Evolutionary conservation across 2,329 filamentous ascomycete species (phyloP).

Genomic region (Beauveria sp.): DNA sequence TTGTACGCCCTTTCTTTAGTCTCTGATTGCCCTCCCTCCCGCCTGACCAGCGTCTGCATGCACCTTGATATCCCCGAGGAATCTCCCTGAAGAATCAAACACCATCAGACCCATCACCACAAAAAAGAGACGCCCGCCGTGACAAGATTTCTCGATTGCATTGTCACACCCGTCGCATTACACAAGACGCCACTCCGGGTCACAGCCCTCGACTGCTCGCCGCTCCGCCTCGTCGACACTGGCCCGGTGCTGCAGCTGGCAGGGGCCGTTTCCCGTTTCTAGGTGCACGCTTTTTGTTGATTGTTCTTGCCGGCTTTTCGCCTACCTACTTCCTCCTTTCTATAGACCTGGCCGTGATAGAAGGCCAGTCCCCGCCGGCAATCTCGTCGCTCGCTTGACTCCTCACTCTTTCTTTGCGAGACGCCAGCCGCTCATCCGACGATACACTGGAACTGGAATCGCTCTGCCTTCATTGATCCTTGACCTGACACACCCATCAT

Average conservation of each 20-base stretch:
- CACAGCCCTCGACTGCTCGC: background rate
- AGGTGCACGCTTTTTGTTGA: background rate
- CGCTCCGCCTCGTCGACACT: background rate
- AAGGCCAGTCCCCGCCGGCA: background rate
- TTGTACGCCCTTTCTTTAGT: background rate
- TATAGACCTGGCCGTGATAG: background rate
- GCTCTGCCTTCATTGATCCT: background rate
- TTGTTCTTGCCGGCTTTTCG: background rate
- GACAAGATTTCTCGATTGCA: background rate
- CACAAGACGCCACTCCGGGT: conserved; percentile 1
- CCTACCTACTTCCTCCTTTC: too few species aligned
- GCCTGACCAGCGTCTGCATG: background rate
- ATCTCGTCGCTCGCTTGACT: background rate
- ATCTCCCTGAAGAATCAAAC: background rate
- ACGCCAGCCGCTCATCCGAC: background rate
- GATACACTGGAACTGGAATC: too few species aligned
- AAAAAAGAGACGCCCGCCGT: background rate
- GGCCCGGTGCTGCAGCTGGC: conserved; percentile 12
- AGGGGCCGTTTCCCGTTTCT: conserved; percentile 6
- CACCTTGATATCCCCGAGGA: conserved; percentile 6
- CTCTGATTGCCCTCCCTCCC: background rate
- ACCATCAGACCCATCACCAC: background rate
- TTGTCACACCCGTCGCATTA: conserved; percentile 3
- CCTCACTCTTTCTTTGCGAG: background rate
- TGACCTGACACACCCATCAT: background rate